phyloP scores from a whole-genome alignment of 129 eudicot species.

The Apium graveolens region DNA sequence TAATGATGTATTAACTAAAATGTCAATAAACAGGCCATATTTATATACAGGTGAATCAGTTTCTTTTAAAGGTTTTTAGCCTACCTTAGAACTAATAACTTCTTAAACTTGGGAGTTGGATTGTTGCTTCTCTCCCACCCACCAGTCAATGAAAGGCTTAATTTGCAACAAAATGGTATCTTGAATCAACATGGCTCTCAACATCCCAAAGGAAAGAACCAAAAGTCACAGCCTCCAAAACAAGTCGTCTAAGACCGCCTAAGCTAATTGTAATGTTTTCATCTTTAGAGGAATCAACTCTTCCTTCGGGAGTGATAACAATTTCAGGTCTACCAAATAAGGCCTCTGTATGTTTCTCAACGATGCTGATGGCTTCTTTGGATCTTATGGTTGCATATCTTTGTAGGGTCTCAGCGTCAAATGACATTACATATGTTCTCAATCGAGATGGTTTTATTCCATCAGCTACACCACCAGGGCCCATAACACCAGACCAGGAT shows the following conservation, averaged over 20 bases:
- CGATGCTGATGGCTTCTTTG: conserved; percentile 66
- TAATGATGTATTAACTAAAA: background rate
- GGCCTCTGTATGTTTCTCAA: conserved; percentile 95
- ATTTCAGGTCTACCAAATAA: conserved; percentile 91
- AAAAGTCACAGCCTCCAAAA: conserved; percentile 91
- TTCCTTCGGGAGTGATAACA: conserved; percentile 64
- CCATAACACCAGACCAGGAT: conserved; percentile 42
- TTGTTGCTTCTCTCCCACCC: background rate
- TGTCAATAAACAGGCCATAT: background rate
- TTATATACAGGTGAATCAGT: conserved; percentile 3
- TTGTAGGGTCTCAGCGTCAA: conserved; percentile 80
- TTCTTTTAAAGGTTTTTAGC: background rate
- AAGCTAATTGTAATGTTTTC: conserved; percentile 74
- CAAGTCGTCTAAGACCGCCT: conserved; percentile 70
- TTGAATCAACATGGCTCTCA: conserved; percentile 78
- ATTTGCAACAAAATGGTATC: conserved; percentile 66
- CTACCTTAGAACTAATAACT: background rate
- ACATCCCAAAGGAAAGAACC: conserved; percentile 99
- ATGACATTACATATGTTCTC: conserved; percentile 75
- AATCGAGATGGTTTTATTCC: conserved; percentile 61
- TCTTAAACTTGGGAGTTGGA: background rate
- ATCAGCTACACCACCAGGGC: conserved; percentile 36
- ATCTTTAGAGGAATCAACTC: conserved; percentile 69
- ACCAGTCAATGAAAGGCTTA: conserved; percentile 12
- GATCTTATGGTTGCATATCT: conserved; percentile 78